Evolutionary conservation across 2,329 filamentous ascomycete genomes (phyloP), one percentile per base, ranked within the genome.

Genomic region (Fusarium buharicum): DNA sequence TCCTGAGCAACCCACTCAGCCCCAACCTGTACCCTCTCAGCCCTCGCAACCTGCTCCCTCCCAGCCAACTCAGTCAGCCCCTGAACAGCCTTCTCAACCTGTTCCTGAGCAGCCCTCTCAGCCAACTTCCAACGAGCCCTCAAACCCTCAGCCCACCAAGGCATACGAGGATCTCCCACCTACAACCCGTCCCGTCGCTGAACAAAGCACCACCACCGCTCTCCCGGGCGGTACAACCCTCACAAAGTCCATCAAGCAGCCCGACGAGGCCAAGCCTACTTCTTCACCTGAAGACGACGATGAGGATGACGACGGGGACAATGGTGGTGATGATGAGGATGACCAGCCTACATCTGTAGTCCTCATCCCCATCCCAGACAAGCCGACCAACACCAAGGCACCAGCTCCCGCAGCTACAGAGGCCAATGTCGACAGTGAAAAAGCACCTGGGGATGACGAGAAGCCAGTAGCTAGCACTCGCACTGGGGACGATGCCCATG

Each of bases 341-440:
- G 56, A 47, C 10, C 38, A 59, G 39, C 66, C 69, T 12, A 62
- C 69, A 5, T 64, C 64, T 4, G 64, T 75, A 34, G 52, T 66
- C n/a, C 66, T 75, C 50, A 49, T 71, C 33, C 72, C 73, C 30
- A 60, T 74, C 28, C 70, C 68, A 12, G 62, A 60, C 31, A 34
- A 60, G 55, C 52, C 58, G 10, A 60, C 57, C 12, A 53, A 49
- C 12, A 44, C 40, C 4, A 37, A 45, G n/a, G 41, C 53, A 5
- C 36, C 61, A 13, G 53, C 44, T 31, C 56, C 61, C 13, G 58
- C 53, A 37, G 62, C 58, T 7, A 66, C 62, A 8, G 62, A 66
- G 24, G 62, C 57, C 22, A 50, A 59, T 4, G 49, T 38, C 14
- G 58, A 47, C 11, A 40, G 38, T 16, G 27, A 50, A 7, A 37